Conservation (phyloP, 345 rosid species). For the Syzygium aromaticum region DNA sequence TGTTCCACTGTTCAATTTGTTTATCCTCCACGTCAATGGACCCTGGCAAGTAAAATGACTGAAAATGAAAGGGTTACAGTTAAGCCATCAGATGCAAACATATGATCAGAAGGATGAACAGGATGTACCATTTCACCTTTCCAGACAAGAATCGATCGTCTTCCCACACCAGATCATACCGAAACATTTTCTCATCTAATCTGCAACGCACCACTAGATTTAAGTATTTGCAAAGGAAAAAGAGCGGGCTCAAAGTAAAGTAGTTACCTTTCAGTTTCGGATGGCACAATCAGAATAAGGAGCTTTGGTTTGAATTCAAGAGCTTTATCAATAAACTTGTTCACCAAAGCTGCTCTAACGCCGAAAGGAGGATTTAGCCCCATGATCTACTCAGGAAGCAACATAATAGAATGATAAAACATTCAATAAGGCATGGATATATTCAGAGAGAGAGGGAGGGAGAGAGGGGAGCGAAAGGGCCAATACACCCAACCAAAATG, state of each 20-base stretch:
- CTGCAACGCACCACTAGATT: conserved; percentile 28
- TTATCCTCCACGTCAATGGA: conserved; percentile 59
- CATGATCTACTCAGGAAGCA: conserved; percentile 49
- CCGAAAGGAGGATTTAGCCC: conserved; percentile 98
- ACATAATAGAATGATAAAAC: background rate
- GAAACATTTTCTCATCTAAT: conserved; percentile 52
- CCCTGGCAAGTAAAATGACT: conserved; percentile 96
- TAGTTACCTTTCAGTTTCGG: conserved; percentile 68
- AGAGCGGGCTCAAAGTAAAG: background rate
- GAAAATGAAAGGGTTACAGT: conserved; percentile 5
- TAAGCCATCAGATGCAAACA: background rate
- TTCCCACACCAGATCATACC: conserved; percentile 81
- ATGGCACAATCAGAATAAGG: conserved; percentile 81
- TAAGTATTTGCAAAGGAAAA: background rate
- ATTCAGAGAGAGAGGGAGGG: background rate
- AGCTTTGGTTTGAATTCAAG: conserved; percentile 88
- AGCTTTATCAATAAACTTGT: conserved; percentile 71
- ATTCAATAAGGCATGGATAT: background rate
- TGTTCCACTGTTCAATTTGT: conserved; percentile 74
- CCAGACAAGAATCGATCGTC: conserved; percentile 55
- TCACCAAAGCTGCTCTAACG: conserved; percentile 58
- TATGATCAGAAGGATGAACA: background rate
- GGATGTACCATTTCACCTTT: conserved; percentile 36
- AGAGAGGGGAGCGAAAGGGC: background rate
- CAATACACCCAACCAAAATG: background rate